Evolutionary conservation across 345 rosid genomes (phyloP), one percentile per base, ranked within the genome.

Genomic region (Noccaea bulbosa): DNA sequence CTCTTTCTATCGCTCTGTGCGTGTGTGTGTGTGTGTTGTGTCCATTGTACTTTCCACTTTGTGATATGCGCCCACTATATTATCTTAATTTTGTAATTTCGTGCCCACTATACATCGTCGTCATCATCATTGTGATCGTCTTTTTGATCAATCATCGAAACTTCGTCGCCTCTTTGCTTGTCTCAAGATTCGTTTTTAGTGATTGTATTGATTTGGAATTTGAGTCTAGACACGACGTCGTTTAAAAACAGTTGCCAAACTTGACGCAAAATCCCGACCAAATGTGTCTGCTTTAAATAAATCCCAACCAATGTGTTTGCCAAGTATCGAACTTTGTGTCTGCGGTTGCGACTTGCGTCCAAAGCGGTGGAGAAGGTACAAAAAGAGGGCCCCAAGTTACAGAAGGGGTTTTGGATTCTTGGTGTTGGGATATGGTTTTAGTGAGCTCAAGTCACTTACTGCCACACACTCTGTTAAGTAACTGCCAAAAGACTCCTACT

Each of bases 21-120:
- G 61, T 39, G 64, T 35, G 56, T 35, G 7, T 54, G 62, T 70
- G 39, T 30, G 39, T 43, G 45, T 34, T 41, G 60, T 60, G 71
- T 76, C 79, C 66, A 76, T 22, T 76, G 71, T 75, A 75, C 79
- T 69, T 62, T 69, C 79, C 79, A 76, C 71, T 76, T 40, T 40
- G 71, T 50, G 52, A 54, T 54, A 30, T 75, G 75, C 22, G 61
- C 59, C 78, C 69, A 61, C 78, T 46, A 30, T 68, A 15, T 68
- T 45, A 53, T 68, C 69, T 46, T 75, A 53, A 47, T 40, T 40
- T 15, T 82, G 24, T 45, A 60, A 10, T 12, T 39, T 75, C 39
- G 46, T 69, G 65, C 52, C 79, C 70, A 75, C 79, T 69, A 63
- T 51, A 15, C 27, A 8, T 30, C 46, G 33, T 55, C 52, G 41